Evolutionary conservation across 1,284 basidiomycete genomes (phyloP), one percentile per base, ranked within the genome.

Genomic region (Sporisorium exsertum): DNA sequence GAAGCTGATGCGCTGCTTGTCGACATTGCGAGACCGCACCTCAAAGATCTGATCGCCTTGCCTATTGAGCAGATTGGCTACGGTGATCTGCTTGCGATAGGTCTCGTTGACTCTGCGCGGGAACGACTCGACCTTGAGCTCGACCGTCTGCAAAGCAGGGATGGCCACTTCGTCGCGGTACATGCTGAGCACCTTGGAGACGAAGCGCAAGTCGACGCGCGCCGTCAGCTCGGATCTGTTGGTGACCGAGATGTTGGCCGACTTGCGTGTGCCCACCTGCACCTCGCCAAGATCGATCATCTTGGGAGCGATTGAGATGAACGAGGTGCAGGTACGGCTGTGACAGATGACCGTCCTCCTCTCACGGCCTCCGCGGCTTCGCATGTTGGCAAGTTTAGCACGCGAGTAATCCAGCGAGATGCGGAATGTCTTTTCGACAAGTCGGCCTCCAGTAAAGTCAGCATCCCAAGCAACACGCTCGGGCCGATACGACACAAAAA

Each of bases 61-160:
- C 60, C 83, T 63, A 59, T 82, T 85, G 35, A 83, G 75, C 64
- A 84, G 58, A 62, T 84, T 84, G 52, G 81, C 85, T 3, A 88
- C 87, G 24, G 87, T 88, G 58, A 88, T 86, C 78, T 88, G 87
- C 80, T 88, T 88, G 60, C 87, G 87, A 66, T 88, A 88, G 15
- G 79, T 74, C 53, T 87, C 86, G 72, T 88, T 88, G 70, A 88
- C 87, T 58, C 88, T 79, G 33, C 88, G 83, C 8, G 88, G 88
- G 79, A 88, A 88, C 62, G 88, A 87, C 58, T 88, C 88, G 58
- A 88, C 76, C 58, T 86, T 86, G 75, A 88, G 87, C 64, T 87
- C 86, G 26, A 88, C 85, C 16, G 84, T 86, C 78, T 87, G 87
- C 26, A 79, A 78, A 2, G 87, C 87, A 3, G 87, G 87, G 49